Base-by-base conservation (phyloP, 1,284 basidiomycete species). In the Boletus sp. region DNA sequence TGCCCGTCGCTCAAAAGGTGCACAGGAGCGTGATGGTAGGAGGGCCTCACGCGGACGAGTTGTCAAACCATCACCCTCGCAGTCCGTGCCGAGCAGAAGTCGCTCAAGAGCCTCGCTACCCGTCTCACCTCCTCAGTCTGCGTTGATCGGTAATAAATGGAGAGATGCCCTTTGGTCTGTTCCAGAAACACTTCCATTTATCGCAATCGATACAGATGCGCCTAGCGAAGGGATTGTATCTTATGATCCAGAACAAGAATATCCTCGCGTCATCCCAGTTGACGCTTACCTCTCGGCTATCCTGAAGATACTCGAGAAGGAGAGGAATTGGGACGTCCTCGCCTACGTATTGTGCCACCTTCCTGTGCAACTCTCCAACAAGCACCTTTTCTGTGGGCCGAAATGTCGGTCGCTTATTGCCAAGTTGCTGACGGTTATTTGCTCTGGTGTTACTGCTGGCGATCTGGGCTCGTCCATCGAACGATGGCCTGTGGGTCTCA, bases 361-460 rank as follows among this genome's bases (percentile, higher is more conserved):
- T 2, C 94, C 96, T 0, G 77, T 84, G 17, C 94, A 99, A 66
- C 78, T 99, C 4, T 76, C 88, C 44, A 99, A 99, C 77, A 98
- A 97, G 69, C 93, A 98, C 62, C 79, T 97, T 48, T 94, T 97
- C 69, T 97, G 94, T 62, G 96, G 96, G 0, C 89, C 88, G 0
- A 82, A 83, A 44, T 85, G 89, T 10, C 76, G 84, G 13, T 69
- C 67, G 10, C 77, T 84, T 17, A 78, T 96, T 17, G 72, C 81
- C 9, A 74, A 72, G 41, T 69, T 99, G 33, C 72, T 93, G 25
- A 73, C 75, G 8, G 67, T 77, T n/a, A 70, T 98, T 8, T 91
- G 89, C 67, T 72, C 76, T 4, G 78, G 81, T 4, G 78, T 95
- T 20, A 71, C 83, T 30, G 74, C 73, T 19, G 80, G 79, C 12